phyloP scores from a whole-genome alignment of 257 asterid species.

The Nicotiana obtusifolia region DNA sequence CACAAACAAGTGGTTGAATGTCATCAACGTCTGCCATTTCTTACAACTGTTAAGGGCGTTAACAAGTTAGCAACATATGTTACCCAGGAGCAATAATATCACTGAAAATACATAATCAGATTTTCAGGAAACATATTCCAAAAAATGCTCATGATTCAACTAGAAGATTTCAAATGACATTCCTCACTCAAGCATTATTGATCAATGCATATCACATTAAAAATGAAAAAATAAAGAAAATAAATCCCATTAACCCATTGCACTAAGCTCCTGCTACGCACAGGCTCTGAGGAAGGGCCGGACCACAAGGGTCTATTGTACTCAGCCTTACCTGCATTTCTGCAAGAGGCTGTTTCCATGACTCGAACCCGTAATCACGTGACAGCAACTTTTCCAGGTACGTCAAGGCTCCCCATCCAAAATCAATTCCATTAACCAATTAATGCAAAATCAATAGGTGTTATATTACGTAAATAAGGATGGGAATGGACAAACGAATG shows the following conservation, averaged over 20 bases:
- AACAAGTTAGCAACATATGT: neutral
- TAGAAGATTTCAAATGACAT: neutral
- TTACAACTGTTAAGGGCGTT: neutral
- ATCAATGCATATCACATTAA: too few species aligned
- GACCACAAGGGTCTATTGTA: too few species aligned
- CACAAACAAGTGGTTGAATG: conserved; percentile 12
- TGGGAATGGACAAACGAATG: neutral
- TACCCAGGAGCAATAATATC: neutral
- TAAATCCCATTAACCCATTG: too few species aligned
- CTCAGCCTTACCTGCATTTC: too few species aligned
- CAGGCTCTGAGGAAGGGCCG: too few species aligned
- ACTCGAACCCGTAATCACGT: too few species aligned
- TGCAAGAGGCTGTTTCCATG: too few species aligned
- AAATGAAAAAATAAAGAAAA: too few species aligned
- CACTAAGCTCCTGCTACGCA: too few species aligned
- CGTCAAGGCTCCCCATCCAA: too few species aligned
- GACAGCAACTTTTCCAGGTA: too few species aligned
- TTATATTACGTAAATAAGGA: neutral
- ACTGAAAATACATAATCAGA: neutral
- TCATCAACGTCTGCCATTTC: conserved; percentile 10
- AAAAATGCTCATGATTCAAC: neutral
- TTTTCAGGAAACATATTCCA: neutral
- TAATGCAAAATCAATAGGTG: neutral
- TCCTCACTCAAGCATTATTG: neutral
- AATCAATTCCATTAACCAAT: neutral